Percentiles rank a stretch among this genome's conserved stretches.
Evolutionary conservation across 1,284 basidiomycete genomes (phyloP).

Genomic region (Singerocomus rubriflavus): DNA sequence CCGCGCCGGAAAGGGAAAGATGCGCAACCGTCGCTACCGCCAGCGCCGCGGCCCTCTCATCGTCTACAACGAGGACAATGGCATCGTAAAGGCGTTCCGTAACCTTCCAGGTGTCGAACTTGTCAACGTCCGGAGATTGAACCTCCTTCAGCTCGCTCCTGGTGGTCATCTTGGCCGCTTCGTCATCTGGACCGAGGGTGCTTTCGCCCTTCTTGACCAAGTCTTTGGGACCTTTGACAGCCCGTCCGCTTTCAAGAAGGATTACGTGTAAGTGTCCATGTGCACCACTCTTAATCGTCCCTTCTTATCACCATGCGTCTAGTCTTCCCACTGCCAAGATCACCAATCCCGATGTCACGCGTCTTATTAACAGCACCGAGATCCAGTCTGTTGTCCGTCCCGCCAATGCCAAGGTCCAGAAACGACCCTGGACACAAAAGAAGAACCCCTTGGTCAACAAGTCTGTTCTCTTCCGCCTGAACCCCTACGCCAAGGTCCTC

Average conservation of each 20-base stretch:
- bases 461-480: slow-evolving; percentile 95
- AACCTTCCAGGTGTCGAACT: slow-evolving; percentile 99
- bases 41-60: slow-evolving; percentile 97
- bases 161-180: slow-evolving; percentile 99
- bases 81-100: slow-evolving; percentile 97
- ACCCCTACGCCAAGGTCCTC: slow-evolving; percentile 97
- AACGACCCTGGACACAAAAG: slow-evolving; percentile 98
- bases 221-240: slow-evolving; percentile 94
- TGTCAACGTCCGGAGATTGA: slow-evolving; percentile 91
- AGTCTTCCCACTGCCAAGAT: slow-evolving; percentile 96
- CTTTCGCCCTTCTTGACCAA: slow-evolving; percentile 90
- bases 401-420: slow-evolving; percentile 75
- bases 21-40: slow-evolving; percentile 95
- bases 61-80: slow-evolving; percentile 98
- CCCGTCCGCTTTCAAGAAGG: slow-evolving; percentile 86
- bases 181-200: slow-evolving; percentile 98
- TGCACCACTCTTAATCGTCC: neutral
- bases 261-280: slow-evolving; percentile 67
- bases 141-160: slow-evolving; percentile 98
- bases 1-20: slow-evolving; percentile 96
- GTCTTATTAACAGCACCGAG: slow-evolving; percentile 97
- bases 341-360: slow-evolving; percentile 94
- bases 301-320: slow-evolving; percentile 10
- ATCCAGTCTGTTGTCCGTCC: slow-evolving; percentile 95
- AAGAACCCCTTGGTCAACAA: slow-evolving; percentile 99